Base-by-base conservation (phyloP, 768 basidiomycete genomes). In the Tremella fuciformis region DNA sequence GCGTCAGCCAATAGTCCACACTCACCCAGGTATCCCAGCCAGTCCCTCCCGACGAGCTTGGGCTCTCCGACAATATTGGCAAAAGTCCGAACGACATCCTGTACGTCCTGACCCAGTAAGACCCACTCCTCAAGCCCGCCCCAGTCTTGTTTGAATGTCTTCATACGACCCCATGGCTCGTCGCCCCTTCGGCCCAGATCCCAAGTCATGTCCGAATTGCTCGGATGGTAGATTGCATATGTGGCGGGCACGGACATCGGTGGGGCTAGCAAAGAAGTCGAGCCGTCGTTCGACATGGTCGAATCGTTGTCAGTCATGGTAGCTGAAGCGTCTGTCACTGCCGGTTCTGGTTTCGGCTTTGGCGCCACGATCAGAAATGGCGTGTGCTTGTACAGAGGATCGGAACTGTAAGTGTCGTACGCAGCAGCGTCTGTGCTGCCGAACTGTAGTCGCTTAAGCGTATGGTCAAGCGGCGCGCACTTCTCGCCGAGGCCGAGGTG, bases 381-480 rank as follows among this genome's bases (percentile, higher is more conserved):
- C 1, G 71, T 71, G 47, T 76, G 72, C 55, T 77, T 77, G 68
- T 77, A 77, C 13, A 75, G 63, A 52, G 72, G 72, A 50, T 76
- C 74, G 3, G 66, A 61, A 13, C 61, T 50, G 51, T 70, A 72
- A 21, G 72, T 64, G 53, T 74, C 72, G 52, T 76, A 76, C 0
- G 50, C 50, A 4, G 74, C 74, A 3, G 69, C 65, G 50, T 76
- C 74, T 4, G 73, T 64, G 13, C 63, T 68, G 34, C 62, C 63
- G 8, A 72, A 24, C 39, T 59, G 55, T 60, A 76, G 74, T 0
- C 50, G 44, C 26, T 72, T 49, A 46, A 59, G 61, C 3, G 68
- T 63, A 21, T 74, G 55, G 50, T 74, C 70, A 24, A 75, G 26
- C 6, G 74, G 74, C 15, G 70, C 74, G 3, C 59, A 70, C 38